phyloP scores from a whole-genome alignment of 805 yeast genomes.

The Metschnikowia borealis region DNA sequence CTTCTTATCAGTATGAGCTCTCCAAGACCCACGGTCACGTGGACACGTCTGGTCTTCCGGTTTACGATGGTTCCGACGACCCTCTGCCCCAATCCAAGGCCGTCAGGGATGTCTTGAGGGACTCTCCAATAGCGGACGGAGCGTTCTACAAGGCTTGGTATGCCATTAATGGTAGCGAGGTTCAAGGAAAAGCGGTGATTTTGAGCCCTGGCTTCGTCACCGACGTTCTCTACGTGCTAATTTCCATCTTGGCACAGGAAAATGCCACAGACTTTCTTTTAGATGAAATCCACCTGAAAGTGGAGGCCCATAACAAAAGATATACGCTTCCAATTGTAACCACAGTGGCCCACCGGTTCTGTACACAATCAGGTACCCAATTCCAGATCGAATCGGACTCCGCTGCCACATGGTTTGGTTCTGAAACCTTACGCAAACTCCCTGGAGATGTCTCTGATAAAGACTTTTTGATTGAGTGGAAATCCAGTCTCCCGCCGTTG shows the following conservation, averaged over 20 bases:
- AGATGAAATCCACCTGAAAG: constrained; percentile 13
- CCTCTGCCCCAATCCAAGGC: constrained; percentile 11
- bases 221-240: constrained; percentile 23
- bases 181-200: constrained; percentile 42
- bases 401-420: constrained; percentile 63
- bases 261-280: constrained; percentile 15
- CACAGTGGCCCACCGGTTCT: constrained; percentile 39
- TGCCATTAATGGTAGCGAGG: constrained; percentile 49
- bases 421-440: constrained; percentile 37
- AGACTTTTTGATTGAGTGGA: constrained; percentile 64
- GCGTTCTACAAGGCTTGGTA: constrained; percentile 57
- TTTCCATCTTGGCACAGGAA: constrained; percentile 26
- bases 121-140: constrained; percentile 50
- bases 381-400: constrained; percentile 39
- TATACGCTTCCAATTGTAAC: constrained; percentile 39
- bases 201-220: constrained; percentile 24
- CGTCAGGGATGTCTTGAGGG: constrained; percentile 32
- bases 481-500: constrained; percentile 58
- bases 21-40: constrained; percentile 23
- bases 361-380: constrained; percentile 23
- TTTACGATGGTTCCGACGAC: constrained; percentile 15
- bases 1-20: constrained; percentile 36
- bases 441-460: constrained; percentile 23
- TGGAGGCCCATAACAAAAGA: constrained; percentile 26
- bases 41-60: constrained; percentile 28